Percentiles rank a stretch among this genome's conserved stretches.
phyloP scores from a whole-genome alignment of 805 yeast species.

The Lipomyces japonicus region DNA sequence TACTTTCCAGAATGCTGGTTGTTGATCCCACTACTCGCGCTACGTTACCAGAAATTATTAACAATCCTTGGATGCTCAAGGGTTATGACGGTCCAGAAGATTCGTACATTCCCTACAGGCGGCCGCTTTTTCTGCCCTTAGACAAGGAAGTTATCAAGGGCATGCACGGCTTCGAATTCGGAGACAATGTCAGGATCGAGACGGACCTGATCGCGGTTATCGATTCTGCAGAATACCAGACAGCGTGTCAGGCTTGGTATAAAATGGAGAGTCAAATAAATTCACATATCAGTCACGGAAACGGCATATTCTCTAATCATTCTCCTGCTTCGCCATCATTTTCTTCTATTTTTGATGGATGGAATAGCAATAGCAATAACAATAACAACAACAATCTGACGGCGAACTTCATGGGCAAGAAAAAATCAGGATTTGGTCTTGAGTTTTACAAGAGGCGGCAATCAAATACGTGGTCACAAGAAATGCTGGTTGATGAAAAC shows the following conservation, averaged over 20 bases:
- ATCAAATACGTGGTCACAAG: conserved; percentile 19
- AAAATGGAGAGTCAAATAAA: conserved; percentile 33
- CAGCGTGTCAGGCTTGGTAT: conserved; percentile 62
- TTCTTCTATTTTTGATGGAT: conserved; percentile 17
- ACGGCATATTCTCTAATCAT: conserved; percentile 2
- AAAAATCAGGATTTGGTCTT: conserved; percentile 22
- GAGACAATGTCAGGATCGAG: conserved; percentile 56
- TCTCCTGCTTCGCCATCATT: background rate
- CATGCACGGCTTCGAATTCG: conserved; percentile 76
- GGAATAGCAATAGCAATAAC: background rate
- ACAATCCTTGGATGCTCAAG: conserved; percentile 92
- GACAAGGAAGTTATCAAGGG: conserved; percentile 64
- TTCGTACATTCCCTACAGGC: conserved; percentile 70
- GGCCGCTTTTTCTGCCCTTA: conserved; percentile 68
- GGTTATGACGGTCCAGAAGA: conserved; percentile 75
- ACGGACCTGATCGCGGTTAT: conserved; percentile 57
- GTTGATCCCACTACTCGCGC: conserved; percentile 86
- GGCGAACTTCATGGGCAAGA: conserved; percentile 3
- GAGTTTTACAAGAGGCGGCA: conserved; percentile 31
- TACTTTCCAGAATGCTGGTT: conserved; percentile 83
- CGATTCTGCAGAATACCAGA: conserved; percentile 60
- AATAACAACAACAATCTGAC: background rate
- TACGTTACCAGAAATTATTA: conserved; percentile 66
- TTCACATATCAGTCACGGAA: conserved; percentile 3
- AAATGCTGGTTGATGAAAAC: conserved; percentile 16